These are phyloP conservation scores for Boletus tylopilopsis DNA, from an alignment of 768 basidiomycete species.

Conservation along the genomic window DNA sequence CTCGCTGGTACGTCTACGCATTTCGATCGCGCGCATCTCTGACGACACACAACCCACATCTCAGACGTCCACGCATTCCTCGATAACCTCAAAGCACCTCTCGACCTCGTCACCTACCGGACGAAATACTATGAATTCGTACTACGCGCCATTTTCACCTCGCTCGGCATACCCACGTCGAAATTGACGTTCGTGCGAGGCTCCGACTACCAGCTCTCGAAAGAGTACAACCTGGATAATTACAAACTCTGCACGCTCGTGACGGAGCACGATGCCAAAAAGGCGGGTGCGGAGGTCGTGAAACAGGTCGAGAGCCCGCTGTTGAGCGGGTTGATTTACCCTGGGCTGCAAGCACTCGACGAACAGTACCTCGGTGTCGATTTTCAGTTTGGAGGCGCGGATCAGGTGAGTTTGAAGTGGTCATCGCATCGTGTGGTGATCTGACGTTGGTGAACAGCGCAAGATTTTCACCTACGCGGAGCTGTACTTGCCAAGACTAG, in stretches of 20 bases:
- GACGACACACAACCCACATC: neutral
- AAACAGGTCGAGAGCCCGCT: slow-evolving; percentile 94
- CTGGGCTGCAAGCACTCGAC: slow-evolving; percentile 93
- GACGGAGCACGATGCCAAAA: slow-evolving; percentile 94
- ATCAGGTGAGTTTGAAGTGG: slow-evolving; percentile 62
- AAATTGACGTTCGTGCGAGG: slow-evolving; percentile 84
- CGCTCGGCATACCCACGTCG: slow-evolving; percentile 86
- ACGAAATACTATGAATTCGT: slow-evolving; percentile 88
- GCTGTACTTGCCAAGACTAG: slow-evolving; percentile 88
- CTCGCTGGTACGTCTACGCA: slow-evolving; percentile 57
- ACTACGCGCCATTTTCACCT: slow-evolving; percentile 77
- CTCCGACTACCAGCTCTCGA: slow-evolving; percentile 87
- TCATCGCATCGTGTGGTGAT: neutral
- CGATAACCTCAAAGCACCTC: slow-evolving; percentile 93
- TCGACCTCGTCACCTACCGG: slow-evolving; percentile 84
- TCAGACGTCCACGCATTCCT: slow-evolving; percentile 95
- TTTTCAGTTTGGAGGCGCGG: slow-evolving; percentile 97
- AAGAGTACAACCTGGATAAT: slow-evolving; percentile 92
- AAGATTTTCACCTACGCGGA: slow-evolving; percentile 99
- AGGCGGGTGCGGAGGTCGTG: slow-evolving; percentile 98
- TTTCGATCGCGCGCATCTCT: neutral
- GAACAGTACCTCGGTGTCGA: slow-evolving; percentile 95
- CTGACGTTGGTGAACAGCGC: slow-evolving; percentile 47
- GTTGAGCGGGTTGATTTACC: slow-evolving; percentile 90
- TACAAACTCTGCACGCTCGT: slow-evolving; percentile 90